These are phyloP conservation scores for Ilyonectria sp. DNA, from an alignment of 2,329 filamentous ascomycete genomes.

Conservation along the genomic window DNA sequence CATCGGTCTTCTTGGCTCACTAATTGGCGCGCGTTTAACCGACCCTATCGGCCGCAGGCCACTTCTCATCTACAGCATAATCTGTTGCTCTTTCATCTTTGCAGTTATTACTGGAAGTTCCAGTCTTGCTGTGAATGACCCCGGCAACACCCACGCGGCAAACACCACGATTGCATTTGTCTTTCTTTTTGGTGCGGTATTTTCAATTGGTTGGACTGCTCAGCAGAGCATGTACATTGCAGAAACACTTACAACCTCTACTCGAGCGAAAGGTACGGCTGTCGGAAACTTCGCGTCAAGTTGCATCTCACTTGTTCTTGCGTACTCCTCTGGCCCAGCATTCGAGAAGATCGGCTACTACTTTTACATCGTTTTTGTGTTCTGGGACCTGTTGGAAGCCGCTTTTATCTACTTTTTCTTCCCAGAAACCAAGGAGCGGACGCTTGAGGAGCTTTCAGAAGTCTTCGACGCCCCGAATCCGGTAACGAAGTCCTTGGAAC, in stretches of 20 bases:
- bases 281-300: constrained; percentile 58
- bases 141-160: constrained; percentile 48
- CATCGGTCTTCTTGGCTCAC: constrained; percentile 56
- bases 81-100: constrained; percentile 58
- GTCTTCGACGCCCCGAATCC: constrained; percentile 39
- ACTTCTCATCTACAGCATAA: constrained; percentile 62
- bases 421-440: constrained; percentile 61
- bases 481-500: constrained; percentile 39
- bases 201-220: constrained; percentile 67
- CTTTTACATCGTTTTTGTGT: constrained; percentile 61
- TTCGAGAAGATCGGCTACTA: constrained; percentile 61
- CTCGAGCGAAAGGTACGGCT: constrained; percentile 55
- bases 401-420: constrained; percentile 65
- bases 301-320: constrained; percentile 58
- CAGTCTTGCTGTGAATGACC: constrained; percentile 34
- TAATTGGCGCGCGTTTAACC: constrained; percentile 62
- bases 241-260: constrained; percentile 52
- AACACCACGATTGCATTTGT: constrained; percentile 49
- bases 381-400: constrained; percentile 61
- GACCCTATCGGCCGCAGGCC: constrained; percentile 66
- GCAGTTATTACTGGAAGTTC: constrained; percentile 56
- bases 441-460: constrained; percentile 64
- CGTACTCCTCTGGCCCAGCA: constrained; percentile 59
- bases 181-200: constrained; percentile 67
- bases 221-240: constrained; percentile 57